Evolutionary conservation across 306 rosid species (phyloP).

Genomic region (Acacia melanoxylon): DNA sequence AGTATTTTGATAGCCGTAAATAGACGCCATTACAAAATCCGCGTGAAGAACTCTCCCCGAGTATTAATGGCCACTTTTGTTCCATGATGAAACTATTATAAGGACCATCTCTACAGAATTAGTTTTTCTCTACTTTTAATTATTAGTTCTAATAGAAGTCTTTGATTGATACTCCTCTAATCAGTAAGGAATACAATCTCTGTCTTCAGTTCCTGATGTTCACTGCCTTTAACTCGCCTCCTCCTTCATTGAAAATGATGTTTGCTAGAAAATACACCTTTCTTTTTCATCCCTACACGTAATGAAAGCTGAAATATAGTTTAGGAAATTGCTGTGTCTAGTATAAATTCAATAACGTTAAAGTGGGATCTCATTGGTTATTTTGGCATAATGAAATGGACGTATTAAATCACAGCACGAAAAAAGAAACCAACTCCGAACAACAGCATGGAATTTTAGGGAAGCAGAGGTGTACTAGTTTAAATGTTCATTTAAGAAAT

Average conservation of each 20-base stretch:
- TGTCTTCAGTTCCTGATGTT: neutral
- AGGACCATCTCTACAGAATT: neutral
- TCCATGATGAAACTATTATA: neutral
- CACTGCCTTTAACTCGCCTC: neutral
- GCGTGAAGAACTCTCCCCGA: neutral
- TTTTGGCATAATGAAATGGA: neutral
- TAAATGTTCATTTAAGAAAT: neutral
- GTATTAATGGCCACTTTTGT: neutral
- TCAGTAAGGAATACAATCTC: neutral
- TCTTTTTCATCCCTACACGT: neutral
- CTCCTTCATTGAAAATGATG: neutral
- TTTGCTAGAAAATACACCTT: neutral
- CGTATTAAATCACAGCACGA: neutral
- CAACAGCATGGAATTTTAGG: neutral
- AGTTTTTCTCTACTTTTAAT: neutral
- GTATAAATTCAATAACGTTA: too few species aligned
- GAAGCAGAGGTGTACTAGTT: neutral
- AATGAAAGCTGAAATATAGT: neutral
- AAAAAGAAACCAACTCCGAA: too few species aligned
- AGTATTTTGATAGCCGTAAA: neutral
- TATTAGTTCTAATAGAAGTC: neutral
- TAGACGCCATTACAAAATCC: neutral
- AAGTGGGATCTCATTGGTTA: neutral
- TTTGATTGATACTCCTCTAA: neutral
- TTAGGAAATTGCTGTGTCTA: neutral